Evolutionary conservation across 352 stramenopile species (phyloP), one percentile per base, ranked within the genome.

Genomic region (Peronospora belbahrii): DNA sequence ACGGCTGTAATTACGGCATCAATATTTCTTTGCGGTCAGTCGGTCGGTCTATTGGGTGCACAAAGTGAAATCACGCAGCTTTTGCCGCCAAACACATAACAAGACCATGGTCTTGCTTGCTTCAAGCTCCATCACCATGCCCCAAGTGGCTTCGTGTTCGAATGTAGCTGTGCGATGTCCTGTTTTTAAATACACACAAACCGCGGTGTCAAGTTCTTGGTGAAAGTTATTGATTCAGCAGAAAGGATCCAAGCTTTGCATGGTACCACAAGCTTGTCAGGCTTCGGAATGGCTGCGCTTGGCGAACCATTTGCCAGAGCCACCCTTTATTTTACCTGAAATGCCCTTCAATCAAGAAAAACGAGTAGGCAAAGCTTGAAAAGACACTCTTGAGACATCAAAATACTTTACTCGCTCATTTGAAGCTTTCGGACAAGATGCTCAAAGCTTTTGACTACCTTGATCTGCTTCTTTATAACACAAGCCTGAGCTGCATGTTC

Each of bases 401-500:
- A 14, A 37, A 40, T 59, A 59, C 52, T 52, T 52, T 69, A 67
- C 57, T 60, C 38, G 44, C 44, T 66, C 56, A 35, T 68, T 63
- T 72, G 47, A 22, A 56, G 57, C 34, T 68, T 70, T 38, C 36
- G 43, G 18, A 74, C 44, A 22, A 69, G 59, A 28, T 47, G 59
- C 54, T 72, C 60, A 17, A 74, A 57, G 6, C 51, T 68, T 31
- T 70, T 71, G 41, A 52, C 60, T 47, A 74, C 45, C 48, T 72
- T 74, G 47, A 72, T 70, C 52, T 77, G 63, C 24, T 67, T 67
- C 39, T 83, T 66, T 17, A 81, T 17, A 81, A 41, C 23, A 74
- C 59, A 15, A 65, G 28, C 25, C 67, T 71, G 0, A 83, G 60
- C 15, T 61, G 56, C 32, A 72, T 52, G 27, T 81, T 78, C 37